Evolutionary conservation across 352 stramenopile species (phyloP), one percentile per base, ranked within the genome.

Genomic region (Globisporangium nagaii): DNA sequence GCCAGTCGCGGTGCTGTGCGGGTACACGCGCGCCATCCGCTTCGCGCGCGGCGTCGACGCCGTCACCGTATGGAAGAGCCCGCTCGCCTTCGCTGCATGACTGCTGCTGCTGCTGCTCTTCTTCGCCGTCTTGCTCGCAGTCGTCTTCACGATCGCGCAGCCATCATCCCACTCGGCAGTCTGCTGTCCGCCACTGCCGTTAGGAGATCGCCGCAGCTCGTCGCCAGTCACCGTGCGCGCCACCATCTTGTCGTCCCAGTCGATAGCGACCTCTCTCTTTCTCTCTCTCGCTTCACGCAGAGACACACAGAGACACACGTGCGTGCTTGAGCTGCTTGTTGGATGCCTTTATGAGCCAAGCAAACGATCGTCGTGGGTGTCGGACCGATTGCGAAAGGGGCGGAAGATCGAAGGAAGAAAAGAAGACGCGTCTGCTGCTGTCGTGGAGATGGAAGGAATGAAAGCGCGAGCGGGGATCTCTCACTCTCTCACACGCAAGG

Each of bases 31-130:
- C 28, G 62, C 61, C 11, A 70, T 55, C 3, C 67, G 53, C 51
- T 72, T 73, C 5, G 66, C 67, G 43, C 70, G 77, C 19, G 75
- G 72, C 12, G 72, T 85, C 3, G 75, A 77, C 12, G 76, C 66
- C 20, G 74, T 79, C 19, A 87, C 73, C 0, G 76, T 84, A 57
- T 86, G 73, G 45, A 68, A 79, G 28, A 73, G 66, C 28, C 67
- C 35, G 12, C 22, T 36, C 20, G 50, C 19, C 17, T 19, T 28
- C 41, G 40, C n/a, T 39, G 37, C 28, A 11, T 3, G 25, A 17
- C 15, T 12, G n/a, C 32, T 36, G 22, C 13, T 31, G 25, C 12
- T 12, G n/a, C 8, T n/a, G 3, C 17, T 35, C 25, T 15, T 49
- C 10, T 49, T 35, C 7, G 4, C 6, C 24, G 37, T 24, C 37